phyloP scores from a whole-genome alignment of 179 eudicot species.

The Amaranthus tricolor region DNA sequence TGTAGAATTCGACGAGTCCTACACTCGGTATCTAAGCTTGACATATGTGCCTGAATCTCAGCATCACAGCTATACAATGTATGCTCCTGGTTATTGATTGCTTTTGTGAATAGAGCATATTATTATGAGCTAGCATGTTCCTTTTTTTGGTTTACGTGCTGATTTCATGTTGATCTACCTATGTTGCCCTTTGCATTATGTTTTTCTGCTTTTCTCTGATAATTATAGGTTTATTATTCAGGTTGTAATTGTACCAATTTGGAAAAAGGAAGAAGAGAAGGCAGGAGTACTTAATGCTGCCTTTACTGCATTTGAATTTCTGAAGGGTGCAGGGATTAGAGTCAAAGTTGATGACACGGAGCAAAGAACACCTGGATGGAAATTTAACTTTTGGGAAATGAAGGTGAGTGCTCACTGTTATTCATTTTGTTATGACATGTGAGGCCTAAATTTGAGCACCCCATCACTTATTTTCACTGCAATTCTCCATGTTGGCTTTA shows the following conservation, averaged over 20 bases:
- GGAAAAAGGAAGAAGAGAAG: conserved; percentile 88
- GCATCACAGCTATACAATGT: neutral
- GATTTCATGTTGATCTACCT: neutral
- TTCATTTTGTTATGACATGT: neutral
- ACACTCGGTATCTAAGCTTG: too few species aligned
- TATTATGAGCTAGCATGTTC: neutral
- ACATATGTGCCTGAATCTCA: too few species aligned
- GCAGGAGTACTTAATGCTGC: conserved; percentile 76
- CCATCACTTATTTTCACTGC: neutral
- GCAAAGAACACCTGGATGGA: conserved; percentile 98
- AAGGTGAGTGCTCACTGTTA: conserved; percentile 50
- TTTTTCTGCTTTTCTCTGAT: neutral
- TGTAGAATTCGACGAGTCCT: too few species aligned
- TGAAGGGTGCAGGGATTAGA: conserved; percentile 71
- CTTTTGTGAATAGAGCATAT: neutral
- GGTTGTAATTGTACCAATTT: conserved; percentile 93
- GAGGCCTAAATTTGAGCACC: neutral
- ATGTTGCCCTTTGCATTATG: neutral
- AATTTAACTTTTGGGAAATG: conserved; percentile 98
- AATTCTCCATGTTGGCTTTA: conserved; percentile 6
- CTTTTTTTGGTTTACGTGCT: neutral
- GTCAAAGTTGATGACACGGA: conserved; percentile 88
- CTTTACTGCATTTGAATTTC: conserved; percentile 48
- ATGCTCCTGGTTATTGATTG: neutral
- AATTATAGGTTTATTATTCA: conserved; percentile 24